Evolutionary conservation across 768 basidiomycete species (phyloP).

Genomic region (Boletus rex-veris): DNA sequence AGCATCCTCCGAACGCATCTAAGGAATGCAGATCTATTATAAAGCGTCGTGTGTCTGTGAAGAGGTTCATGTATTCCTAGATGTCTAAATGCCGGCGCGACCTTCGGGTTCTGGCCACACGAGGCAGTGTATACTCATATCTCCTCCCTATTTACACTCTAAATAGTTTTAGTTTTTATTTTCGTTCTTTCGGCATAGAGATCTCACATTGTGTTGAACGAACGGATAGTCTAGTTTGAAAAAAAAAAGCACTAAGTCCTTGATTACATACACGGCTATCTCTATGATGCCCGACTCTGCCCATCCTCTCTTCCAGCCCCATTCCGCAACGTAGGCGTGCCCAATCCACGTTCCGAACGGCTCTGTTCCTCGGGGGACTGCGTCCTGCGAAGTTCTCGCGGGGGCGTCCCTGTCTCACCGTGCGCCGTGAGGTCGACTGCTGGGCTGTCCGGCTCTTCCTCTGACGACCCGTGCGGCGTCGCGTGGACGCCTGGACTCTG

Average conservation of each 20-base stretch:
- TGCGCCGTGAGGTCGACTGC: conserved; percentile 43
- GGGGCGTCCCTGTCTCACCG: background rate
- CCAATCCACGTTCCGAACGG: conserved; percentile 58
- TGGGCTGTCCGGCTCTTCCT: conserved; percentile 40
- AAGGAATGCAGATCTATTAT: conserved; percentile 67
- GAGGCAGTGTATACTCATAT: background rate
- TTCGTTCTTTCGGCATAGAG: too few species aligned
- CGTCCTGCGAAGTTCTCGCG: conserved; percentile 21
- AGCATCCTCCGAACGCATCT: conserved; percentile 70
- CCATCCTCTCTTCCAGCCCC: conserved; percentile 35
- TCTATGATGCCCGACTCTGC: conserved; percentile 4
- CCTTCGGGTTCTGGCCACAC: background rate
- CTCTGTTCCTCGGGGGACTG: conserved; percentile 43
- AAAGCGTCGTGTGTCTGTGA: conserved; percentile 12
- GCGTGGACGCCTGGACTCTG: conserved; percentile 25
- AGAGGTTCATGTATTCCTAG: background rate
- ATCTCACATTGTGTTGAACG: too few species aligned
- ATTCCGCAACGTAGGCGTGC: conserved; percentile 59
- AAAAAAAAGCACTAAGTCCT: too few species aligned
- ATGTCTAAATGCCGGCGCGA: background rate
- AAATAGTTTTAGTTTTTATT: background rate
- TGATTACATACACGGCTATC: background rate
- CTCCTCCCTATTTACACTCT: background rate
- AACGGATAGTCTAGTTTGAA: too few species aligned
- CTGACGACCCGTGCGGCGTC: conserved; percentile 34